These are phyloP conservation scores for Cladophialophora exuberans DNA, from an alignment of 2,329 filamentous ascomycete species.

Conservation along the genomic window DNA sequence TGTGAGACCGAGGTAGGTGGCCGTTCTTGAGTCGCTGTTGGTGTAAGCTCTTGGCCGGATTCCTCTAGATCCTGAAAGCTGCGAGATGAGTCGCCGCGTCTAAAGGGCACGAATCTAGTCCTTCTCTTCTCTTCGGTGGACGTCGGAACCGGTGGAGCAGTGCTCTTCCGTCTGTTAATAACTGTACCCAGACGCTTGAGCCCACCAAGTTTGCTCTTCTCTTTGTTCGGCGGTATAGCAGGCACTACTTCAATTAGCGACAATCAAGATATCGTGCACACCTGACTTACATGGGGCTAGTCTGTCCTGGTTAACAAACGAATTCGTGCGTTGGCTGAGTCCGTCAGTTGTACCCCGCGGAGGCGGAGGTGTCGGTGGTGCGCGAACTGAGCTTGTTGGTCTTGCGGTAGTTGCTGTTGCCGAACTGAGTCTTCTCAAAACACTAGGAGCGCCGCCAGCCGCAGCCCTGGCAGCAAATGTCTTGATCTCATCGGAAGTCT, in stretches of 20 bases:
- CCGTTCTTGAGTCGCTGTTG: constrained; percentile 24
- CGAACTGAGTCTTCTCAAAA: constrained; percentile 44
- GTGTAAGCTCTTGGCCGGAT: constrained; percentile 33
- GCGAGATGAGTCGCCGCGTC: constrained; percentile 44
- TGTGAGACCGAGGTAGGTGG: constrained; percentile 22
- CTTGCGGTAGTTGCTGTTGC: constrained; percentile 34
- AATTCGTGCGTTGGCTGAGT: constrained; percentile 56
- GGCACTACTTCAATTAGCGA: constrained; percentile 36
- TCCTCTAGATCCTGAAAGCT: constrained; percentile 37
- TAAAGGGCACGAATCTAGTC: constrained; percentile 47
- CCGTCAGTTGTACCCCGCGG: constrained; percentile 54
- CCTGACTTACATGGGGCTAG: constrained; percentile 42
- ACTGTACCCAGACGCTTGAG: constrained; percentile 52
- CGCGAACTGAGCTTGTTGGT: constrained; percentile 34
- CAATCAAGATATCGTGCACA: background rate
- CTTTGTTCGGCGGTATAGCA: constrained; percentile 47
- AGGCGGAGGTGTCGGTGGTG: constrained; percentile 43
- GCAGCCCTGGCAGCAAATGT: constrained; percentile 60
- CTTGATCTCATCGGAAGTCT: constrained; percentile 84
- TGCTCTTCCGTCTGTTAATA: constrained; percentile 51
- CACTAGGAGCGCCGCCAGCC: constrained; percentile 39
- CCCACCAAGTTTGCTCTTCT: constrained; percentile 48
- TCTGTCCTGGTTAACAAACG: constrained; percentile 44
- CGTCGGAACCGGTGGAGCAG: constrained; percentile 40
- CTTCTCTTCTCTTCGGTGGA: constrained; percentile 45